These are phyloP conservation scores for Rosa lucieae DNA, from an alignment of 306 rosid species.

Conservation along the genomic window DNA sequence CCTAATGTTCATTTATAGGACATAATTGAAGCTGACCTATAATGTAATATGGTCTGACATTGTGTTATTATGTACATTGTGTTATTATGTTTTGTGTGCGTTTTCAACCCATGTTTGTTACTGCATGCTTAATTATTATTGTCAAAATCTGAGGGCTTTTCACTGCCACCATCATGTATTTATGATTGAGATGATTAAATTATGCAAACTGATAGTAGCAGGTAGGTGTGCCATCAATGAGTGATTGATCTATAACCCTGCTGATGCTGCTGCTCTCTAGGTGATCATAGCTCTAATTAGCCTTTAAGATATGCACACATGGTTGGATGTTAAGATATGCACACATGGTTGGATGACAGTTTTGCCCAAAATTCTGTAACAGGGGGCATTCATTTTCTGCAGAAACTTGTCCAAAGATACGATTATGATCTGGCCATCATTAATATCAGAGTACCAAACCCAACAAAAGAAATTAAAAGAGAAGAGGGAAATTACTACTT, in stretches of 20 bases:
- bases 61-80: not conserved
- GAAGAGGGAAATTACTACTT: not conserved
- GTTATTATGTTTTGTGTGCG: not conserved
- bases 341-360: slow-evolving; percentile 1
- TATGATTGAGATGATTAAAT: not conserved
- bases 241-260: not conserved
- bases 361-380: not conserved
- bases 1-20: not conserved
- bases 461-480: not conserved
- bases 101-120: not conserved
- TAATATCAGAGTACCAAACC: no score
- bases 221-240: slow-evolving; percentile 7
- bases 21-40: not conserved
- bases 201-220: not conserved
- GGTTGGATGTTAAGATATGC: not conserved
- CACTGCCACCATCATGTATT: slow-evolving; percentile 4
- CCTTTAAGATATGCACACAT: no score
- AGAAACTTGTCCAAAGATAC: not conserved
- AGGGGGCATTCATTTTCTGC: not conserved
- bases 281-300: not conserved
- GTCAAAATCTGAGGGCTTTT: not conserved
- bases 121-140: not conserved
- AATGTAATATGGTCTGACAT: not conserved
- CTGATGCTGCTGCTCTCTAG: not conserved
- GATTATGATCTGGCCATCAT: not conserved